These are phyloP conservation scores for Phaeosphaeria sp. DNA, from an alignment of 2,329 filamentous ascomycete species.

Conservation along the genomic window DNA sequence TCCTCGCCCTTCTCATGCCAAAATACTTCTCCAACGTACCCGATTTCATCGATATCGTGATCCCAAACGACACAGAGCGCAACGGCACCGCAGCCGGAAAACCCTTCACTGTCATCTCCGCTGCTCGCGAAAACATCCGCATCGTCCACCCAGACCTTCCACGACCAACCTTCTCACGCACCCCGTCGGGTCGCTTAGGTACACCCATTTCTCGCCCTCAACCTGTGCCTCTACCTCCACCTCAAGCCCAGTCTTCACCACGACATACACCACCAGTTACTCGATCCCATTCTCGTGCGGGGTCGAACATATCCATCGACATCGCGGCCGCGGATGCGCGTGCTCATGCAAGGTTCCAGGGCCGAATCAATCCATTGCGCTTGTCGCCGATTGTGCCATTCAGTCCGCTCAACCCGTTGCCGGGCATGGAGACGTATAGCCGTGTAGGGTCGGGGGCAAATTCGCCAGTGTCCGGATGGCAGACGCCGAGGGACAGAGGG, in stretches of 20 bases:
- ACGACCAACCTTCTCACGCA: constrained; percentile 8
- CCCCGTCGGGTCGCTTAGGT: constrained; percentile 1
- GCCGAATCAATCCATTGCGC: constrained; percentile 23
- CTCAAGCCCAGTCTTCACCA: neutral
- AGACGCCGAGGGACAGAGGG: constrained; percentile 14
- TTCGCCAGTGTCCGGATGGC: neutral
- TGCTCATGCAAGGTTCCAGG: constrained; percentile 10
- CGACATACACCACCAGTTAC: neutral
- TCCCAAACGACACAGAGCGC: constrained; percentile 27
- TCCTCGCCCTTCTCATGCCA: constrained; percentile 49
- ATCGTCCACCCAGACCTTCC: neutral
- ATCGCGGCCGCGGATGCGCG: constrained; percentile 6
- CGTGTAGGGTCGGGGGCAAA: constrained; percentile 7
- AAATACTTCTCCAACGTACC: constrained; percentile 34
- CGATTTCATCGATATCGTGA: constrained; percentile 17
- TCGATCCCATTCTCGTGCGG: constrained; percentile 16
- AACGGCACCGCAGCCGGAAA: neutral
- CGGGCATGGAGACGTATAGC: constrained; percentile 13
- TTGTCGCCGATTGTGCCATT: constrained; percentile 27
- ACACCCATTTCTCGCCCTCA: neutral
- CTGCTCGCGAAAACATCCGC: neutral
- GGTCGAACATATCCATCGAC: constrained; percentile 12
- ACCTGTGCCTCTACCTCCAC: neutral
- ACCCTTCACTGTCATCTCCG: neutral
- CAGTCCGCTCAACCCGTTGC: constrained; percentile 7